These are phyloP conservation scores for Globisporangium megalacanthum DNA, from an alignment of 352 stramenopile genomes.

Conservation along the genomic window DNA sequence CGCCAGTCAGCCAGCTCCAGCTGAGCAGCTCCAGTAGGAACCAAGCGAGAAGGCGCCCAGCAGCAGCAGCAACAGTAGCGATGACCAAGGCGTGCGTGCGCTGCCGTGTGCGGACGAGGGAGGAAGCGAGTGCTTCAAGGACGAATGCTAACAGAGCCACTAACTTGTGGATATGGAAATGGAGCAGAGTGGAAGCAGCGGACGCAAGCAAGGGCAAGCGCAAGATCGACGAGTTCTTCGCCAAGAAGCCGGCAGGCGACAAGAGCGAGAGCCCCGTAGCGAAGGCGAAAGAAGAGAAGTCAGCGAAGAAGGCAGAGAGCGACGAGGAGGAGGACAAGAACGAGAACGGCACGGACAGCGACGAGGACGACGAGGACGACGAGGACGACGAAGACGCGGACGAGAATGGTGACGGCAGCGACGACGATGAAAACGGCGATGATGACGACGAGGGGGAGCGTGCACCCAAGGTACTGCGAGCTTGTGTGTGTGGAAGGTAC, in stretches of 20 bases:
- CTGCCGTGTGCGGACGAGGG: too few relatives aligned
- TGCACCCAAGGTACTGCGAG: constrained; percentile 24
- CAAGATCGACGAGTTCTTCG: constrained; percentile 27
- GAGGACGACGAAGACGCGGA: constrained; percentile 48
- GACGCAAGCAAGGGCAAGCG: constrained; percentile 34
- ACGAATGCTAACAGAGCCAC: too few relatives aligned
- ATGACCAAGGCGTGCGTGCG: constrained; percentile 35
- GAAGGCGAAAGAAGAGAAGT: constrained; percentile 15
- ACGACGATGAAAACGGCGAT: constrained; percentile 26
- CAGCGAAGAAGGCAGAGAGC: constrained; percentile 37
- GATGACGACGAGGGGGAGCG: constrained; percentile 43
- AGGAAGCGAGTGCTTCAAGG: too few relatives aligned
- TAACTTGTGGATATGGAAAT: neutral
- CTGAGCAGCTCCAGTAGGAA: neutral
- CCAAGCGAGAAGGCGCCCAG: neutral
- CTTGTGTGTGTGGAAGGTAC: too few relatives aligned
- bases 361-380: constrained; percentile 39
- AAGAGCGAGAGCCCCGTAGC: constrained; percentile 1
- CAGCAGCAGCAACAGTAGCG: neutral
- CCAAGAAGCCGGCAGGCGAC: constrained; percentile 11
- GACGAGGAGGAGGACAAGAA: constrained; percentile 15
- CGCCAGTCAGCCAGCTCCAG: neutral
- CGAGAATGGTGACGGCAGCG: constrained; percentile 35
- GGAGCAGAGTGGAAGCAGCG: constrained; percentile 25
- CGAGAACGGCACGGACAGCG: constrained; percentile 24